Evolutionary conservation across 2,329 filamentous ascomycete genomes (phyloP).

Genomic region (Furcasterigmium furcatum): DNA sequence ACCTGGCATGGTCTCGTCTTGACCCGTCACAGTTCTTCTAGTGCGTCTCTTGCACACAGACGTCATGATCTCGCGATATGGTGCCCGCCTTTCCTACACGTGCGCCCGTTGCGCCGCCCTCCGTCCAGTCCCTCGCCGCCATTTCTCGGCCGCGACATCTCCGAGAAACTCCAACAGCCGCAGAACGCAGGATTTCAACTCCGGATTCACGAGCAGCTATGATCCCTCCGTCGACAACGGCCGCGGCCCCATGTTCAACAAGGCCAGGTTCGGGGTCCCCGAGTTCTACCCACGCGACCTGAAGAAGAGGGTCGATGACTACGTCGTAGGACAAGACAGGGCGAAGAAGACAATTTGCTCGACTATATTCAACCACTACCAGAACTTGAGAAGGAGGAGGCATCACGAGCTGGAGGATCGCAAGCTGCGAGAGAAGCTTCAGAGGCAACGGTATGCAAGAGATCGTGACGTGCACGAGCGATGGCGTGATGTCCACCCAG

Average conservation of each 20-base stretch:
- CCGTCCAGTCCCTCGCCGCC: slow-evolving; percentile 7
- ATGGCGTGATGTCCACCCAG: slow-evolving; percentile 62
- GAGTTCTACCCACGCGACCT: slow-evolving; percentile 66
- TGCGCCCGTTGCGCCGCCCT: slow-evolving; percentile 10
- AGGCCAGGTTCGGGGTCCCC: slow-evolving; percentile 55
- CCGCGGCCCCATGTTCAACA: slow-evolving; percentile 58
- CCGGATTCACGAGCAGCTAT: slow-evolving; percentile 57
- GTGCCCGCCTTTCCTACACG: slow-evolving; percentile 3
- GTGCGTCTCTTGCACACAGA: neutral
- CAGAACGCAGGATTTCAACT: slow-evolving; percentile 48
- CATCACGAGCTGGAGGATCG: slow-evolving; percentile 70
- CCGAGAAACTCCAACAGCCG: slow-evolving; percentile 7
- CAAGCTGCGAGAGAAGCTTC: slow-evolving; percentile 57
- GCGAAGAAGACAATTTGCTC: slow-evolving; percentile 92
- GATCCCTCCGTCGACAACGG: slow-evolving; percentile 50
- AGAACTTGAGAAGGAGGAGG: slow-evolving; percentile 74
- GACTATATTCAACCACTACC: slow-evolving; percentile 95
- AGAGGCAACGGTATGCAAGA: slow-evolving; percentile 67
- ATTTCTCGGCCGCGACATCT: neutral
- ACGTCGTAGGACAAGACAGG: slow-evolving; percentile 92
- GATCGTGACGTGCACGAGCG: slow-evolving; percentile 59
- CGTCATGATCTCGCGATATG: neutral
- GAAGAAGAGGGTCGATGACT: slow-evolving; percentile 90
- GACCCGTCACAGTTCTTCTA: no score
- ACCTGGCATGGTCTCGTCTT: no score